A percentile compares a stretch with the other conserved stretches of the same genome.
Conservation (phyloP, 176 grass and related monocot genomes). For the Luzula sylvatica region DNA sequence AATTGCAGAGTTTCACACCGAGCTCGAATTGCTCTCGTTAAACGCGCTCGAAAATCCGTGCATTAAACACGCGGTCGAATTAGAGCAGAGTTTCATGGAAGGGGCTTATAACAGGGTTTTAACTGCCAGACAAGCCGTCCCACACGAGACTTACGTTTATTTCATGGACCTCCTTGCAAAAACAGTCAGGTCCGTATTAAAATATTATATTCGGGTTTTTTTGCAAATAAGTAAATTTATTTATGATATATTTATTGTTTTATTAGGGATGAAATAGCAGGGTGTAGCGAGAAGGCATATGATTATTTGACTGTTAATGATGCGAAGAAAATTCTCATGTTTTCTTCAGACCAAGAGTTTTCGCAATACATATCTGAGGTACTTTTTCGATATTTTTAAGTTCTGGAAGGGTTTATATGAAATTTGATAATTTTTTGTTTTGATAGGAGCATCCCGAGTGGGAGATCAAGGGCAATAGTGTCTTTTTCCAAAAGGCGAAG, state of each 20-base stretch:
- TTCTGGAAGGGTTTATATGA: neutral
- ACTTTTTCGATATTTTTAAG: constrained; percentile 3
- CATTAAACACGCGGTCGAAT: constrained; percentile 55
- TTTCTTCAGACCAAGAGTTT: constrained; percentile 60
- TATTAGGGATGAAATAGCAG: constrained; percentile 69
- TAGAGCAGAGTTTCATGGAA: constrained; percentile 77
- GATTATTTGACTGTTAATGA: constrained; percentile 51
- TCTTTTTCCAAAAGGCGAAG: constrained; percentile 83
- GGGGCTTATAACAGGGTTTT: constrained; percentile 50
- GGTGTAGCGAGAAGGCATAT: constrained; percentile 64
- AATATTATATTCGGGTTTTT: neutral
- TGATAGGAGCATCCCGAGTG: constrained; percentile 76
- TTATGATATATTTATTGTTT: neutral
- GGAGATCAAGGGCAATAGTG: constrained; percentile 56
- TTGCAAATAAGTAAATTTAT: neutral
- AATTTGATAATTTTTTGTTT: neutral
- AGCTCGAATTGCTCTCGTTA: constrained; percentile 55
- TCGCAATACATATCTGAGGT: constrained; percentile 63
- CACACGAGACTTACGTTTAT: constrained; percentile 64
- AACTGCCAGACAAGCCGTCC: constrained; percentile 32
- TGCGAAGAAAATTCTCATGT: constrained; percentile 60
- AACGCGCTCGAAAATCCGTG: constrained; percentile 50
- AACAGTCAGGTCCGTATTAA: no score
- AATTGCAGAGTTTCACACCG: constrained; percentile 75
- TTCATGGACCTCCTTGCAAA: constrained; percentile 17